phyloP scores from a whole-genome alignment of 2,329 filamentous ascomycete genomes.

The Orbilia javanica region DNA sequence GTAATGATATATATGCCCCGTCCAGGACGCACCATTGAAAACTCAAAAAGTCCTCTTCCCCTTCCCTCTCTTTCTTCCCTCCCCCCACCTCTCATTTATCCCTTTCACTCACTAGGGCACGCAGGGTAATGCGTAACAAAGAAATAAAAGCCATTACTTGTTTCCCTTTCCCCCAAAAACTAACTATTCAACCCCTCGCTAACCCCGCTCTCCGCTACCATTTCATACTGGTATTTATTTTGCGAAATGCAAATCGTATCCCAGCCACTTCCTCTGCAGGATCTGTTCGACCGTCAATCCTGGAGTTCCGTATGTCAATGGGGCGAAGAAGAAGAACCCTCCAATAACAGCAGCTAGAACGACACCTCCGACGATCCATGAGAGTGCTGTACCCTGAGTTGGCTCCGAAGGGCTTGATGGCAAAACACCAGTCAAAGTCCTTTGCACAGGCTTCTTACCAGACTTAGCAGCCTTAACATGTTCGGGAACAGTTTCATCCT shows the following conservation, averaged over 20 bases:
- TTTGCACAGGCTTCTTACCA: conserved; percentile 64
- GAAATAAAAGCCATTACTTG: background rate
- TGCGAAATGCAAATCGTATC: conserved; percentile 97
- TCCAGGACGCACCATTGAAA: background rate
- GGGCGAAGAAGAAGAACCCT: conserved; percentile 89
- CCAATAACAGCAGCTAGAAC: conserved; percentile 78
- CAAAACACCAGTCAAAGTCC: conserved; percentile 64
- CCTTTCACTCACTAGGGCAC: background rate
- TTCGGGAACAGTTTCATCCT: conserved; percentile 70
- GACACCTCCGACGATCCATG: conserved; percentile 82
- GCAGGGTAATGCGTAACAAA: background rate
- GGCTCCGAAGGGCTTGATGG: conserved; percentile 45
- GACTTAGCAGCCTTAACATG: conserved; percentile 62
- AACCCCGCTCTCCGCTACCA: background rate
- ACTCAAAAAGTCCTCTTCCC: background rate
- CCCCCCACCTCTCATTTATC: no score
- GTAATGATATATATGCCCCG: conserved; percentile 21
- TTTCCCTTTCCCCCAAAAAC: background rate
- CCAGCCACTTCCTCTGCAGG: conserved; percentile 89
- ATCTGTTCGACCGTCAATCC: conserved; percentile 84
- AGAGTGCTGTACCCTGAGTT: conserved; percentile 30
- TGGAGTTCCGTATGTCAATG: conserved; percentile 93
- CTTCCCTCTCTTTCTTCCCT: no score
- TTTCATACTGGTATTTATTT: conserved; percentile 74
- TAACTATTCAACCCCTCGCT: background rate